Percentiles rank a stretch among this genome's conserved stretches.
phyloP scores from a whole-genome alignment of 2,329 filamentous ascomycete genomes.

The Allantophomopsis lycopodina region DNA sequence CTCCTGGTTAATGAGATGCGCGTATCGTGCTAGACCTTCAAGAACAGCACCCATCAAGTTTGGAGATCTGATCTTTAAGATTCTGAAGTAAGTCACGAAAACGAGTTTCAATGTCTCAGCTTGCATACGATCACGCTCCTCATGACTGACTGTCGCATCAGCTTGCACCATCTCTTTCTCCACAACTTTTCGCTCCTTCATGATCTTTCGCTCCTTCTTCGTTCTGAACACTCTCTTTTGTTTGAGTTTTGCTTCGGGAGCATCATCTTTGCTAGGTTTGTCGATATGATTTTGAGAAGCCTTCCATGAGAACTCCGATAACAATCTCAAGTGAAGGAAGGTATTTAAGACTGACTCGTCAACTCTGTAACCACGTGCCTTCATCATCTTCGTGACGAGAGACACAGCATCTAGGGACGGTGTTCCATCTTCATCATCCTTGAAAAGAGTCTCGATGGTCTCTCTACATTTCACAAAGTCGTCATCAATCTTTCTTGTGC shows the following conservation, averaged over 20 bases:
- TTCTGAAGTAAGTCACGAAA: constrained; percentile 89
- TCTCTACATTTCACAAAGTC: constrained; percentile 68
- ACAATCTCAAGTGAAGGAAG: constrained; percentile 76
- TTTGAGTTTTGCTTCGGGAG: constrained; percentile 40
- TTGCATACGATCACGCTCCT: constrained; percentile 88
- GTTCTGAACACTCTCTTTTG: constrained; percentile 76
- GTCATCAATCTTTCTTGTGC: constrained; percentile 53
- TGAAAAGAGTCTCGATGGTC: constrained; percentile 70
- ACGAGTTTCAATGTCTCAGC: constrained; percentile 92
- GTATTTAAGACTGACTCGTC: constrained; percentile 81
- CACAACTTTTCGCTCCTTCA: constrained; percentile 75
- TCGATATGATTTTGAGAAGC: constrained; percentile 70
- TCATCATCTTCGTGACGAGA: constrained; percentile 90
- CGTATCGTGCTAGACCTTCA: constrained; percentile 85
- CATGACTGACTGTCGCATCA: constrained; percentile 80
- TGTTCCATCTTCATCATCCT: constrained; percentile 78
- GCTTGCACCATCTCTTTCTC: constrained; percentile 91
- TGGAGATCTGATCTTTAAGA: constrained; percentile 69
- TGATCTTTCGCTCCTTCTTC: constrained; percentile 70
- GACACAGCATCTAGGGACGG: constrained; percentile 78
- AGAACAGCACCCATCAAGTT: constrained; percentile 93
- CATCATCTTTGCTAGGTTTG: constrained; percentile 27
- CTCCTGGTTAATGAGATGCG: constrained; percentile 95
- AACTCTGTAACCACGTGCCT: constrained; percentile 66
- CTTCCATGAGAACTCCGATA: constrained; percentile 78